Percentiles rank a stretch among this genome's conserved stretches.
Evolutionary conservation across 306 rosid genomes (phyloP).

Genomic region (Vicia villosa): DNA sequence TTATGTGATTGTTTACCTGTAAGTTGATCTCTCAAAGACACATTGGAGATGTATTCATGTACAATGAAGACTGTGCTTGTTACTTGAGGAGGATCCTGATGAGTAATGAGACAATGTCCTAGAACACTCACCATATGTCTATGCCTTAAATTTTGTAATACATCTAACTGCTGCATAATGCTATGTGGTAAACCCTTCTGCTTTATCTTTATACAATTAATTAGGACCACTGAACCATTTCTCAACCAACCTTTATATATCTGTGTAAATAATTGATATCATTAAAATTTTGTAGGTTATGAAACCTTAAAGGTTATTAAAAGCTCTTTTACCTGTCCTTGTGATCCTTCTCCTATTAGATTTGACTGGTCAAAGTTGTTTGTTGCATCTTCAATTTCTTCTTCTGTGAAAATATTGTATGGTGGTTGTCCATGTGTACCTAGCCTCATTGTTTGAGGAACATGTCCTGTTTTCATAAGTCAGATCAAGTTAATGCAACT

Average conservation of each 20-base stretch:
- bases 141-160: slow-evolving; percentile 72
- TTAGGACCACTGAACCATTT: slow-evolving; percentile 69
- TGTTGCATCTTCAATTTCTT: slow-evolving; percentile 89
- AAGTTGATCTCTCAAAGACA: slow-evolving; percentile 68
- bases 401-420: slow-evolving; percentile 68
- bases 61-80: slow-evolving; percentile 64
- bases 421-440: slow-evolving; percentile 67
- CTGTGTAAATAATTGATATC: slow-evolving; percentile 37
- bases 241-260: slow-evolving; percentile 71
- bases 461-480: slow-evolving; percentile 55
- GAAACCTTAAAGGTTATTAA: not conserved
- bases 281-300: slow-evolving; percentile 1
- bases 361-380: slow-evolving; percentile 71
- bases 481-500: slow-evolving; percentile 30
- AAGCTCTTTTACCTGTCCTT: slow-evolving; percentile 62
- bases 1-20: slow-evolving; percentile 52
- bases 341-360: slow-evolving; percentile 63
- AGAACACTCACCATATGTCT: slow-evolving; percentile 87
- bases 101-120: slow-evolving; percentile 71
- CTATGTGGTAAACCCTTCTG: slow-evolving; percentile 64
- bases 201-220: slow-evolving; percentile 63
- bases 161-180: slow-evolving; percentile 59
- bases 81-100: slow-evolving; percentile 68
- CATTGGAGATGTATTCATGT: slow-evolving; percentile 64
- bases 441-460: slow-evolving; percentile 68